A percentile compares a stretch with the other conserved stretches of the same genome.
Conservation (phyloP, 768 basidiomycete genomes). For the Dacryopinax primogenitus region DNA sequence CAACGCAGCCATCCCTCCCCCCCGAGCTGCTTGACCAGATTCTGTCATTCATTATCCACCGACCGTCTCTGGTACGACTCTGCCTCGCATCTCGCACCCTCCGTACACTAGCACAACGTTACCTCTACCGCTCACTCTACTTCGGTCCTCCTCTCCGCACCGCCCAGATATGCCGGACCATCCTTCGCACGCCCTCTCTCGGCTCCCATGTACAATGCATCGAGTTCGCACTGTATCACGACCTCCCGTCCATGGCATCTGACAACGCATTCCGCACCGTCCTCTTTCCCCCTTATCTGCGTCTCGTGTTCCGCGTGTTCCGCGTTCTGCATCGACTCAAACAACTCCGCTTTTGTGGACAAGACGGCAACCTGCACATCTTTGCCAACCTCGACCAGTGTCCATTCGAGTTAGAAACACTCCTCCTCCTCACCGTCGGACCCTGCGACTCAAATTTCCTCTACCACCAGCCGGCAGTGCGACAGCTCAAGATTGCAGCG, state of each 20-base stretch:
- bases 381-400: conserved; percentile 8
- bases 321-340: background rate
- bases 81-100: background rate
- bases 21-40: conserved; percentile 4
- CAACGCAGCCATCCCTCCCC: background rate
- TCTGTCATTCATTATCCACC: background rate
- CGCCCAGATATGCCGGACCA: background rate
- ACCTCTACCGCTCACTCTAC: conserved; percentile 8
- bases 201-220: background rate
- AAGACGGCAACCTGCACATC: background rate
- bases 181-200: background rate
- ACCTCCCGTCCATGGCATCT: background rate
- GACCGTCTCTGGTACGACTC: background rate
- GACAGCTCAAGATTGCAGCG: conserved; percentile 1
- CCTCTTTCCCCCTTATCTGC: background rate
- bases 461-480: background rate
- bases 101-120: background rate
- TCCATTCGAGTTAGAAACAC: conserved; percentile 3
- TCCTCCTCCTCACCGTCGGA: conserved; percentile 8
- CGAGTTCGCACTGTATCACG: conserved; percentile 4
- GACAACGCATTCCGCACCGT: conserved; percentile 5
- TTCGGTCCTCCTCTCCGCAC: background rate
- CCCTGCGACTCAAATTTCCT: background rate
- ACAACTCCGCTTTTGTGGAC: background rate
- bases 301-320: conserved; percentile 3